A percentile compares a stretch with the other conserved stretches of the same genome.
These are phyloP conservation scores for Volvox africanus DNA, from an alignment of 139 green algal genomes.

Conservation along the genomic window DNA sequence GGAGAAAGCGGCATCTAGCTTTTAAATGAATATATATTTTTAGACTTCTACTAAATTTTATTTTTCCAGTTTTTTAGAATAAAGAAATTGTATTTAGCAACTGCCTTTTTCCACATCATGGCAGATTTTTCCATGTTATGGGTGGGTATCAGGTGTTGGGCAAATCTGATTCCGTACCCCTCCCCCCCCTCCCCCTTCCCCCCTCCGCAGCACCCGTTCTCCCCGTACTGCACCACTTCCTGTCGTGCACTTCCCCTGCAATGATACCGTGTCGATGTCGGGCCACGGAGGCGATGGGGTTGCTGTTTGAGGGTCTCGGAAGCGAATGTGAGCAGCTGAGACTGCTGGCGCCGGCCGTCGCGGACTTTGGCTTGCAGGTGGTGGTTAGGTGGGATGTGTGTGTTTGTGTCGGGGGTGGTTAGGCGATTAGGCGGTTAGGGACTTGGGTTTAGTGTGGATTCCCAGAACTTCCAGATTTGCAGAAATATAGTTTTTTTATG, in stretches of 20 bases:
- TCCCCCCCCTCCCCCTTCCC: too few relatives aligned
- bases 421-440: neutral
- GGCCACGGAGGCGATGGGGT: constrained; percentile 77
- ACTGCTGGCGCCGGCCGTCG: constrained; percentile 57
- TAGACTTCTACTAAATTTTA: too few relatives aligned
- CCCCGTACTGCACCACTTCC: constrained; percentile 73
- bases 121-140: too few relatives aligned
- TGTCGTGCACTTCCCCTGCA: constrained; percentile 60
- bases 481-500: too few relatives aligned
- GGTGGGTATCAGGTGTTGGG: too few relatives aligned
- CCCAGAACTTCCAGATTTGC: too few relatives aligned
- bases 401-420: neutral
- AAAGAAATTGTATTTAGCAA: too few relatives aligned
- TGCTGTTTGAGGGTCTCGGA: constrained; percentile 63
- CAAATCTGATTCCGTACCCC: too few relatives aligned
- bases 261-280: constrained; percentile 68
- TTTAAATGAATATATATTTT: too few relatives aligned
- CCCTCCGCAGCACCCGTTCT: constrained; percentile 52
- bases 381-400: neutral
- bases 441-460: neutral
- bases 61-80: too few relatives aligned
- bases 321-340: constrained; percentile 13
- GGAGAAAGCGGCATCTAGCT: too few relatives aligned
- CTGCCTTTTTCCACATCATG: too few relatives aligned
- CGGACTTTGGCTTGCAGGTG: constrained; percentile 61